Base-by-base conservation (phyloP, 352 stramenopile genomes). In the Phytopythium oedochilum region DNA sequence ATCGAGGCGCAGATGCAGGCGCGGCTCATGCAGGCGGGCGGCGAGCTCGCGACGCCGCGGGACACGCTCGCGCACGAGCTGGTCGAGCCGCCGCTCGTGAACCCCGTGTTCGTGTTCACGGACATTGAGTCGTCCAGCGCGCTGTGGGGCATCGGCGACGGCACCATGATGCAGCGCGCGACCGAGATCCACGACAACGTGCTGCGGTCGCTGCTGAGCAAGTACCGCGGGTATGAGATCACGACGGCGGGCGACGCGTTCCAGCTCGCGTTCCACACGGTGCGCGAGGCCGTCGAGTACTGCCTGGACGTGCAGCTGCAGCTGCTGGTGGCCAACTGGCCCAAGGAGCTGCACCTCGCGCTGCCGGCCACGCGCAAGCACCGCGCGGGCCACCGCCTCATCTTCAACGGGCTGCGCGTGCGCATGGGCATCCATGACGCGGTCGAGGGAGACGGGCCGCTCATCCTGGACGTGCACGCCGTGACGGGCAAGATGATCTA, bases 231-330 rank as follows among this genome's bases (percentile, higher is more conserved):
- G 12, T 91, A 91, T 51, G 81, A 91, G 56, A 86, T 91, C 56
- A 89, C 81, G 28, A 91, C 81, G 2, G 67, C 64, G 0, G 81
- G 81, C 2, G 81, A 91, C 28, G 69, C 81, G 4, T 91, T 91
- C 59, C 78, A 89, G 22, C 36, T 91, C 17, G 78, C 74, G 3
- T 91, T 91, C 43, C 81, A 86, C 53, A 85, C 69, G 26, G 74
- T 87, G 36, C 62, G 59, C 4, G 81, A 91, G 43, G 81, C 78
- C 0, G 71, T 86, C 5, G 70, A 68, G 10, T 88, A 88, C 46
- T 83, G 71, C 43, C 29, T 88, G n/a, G 68, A 80, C 26, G 73
- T 85, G 5, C 78, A 88, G 56, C 51, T 85, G 34, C 64, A 79
- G 23, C 55, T 88, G 44, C 55, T 90, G 26, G 60, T 63, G 5